Evolutionary conservation across 176 grass and related monocot genomes (phyloP), one percentile per base, ranked within the genome.

Genomic region (Phyllostachys edulis): DNA sequence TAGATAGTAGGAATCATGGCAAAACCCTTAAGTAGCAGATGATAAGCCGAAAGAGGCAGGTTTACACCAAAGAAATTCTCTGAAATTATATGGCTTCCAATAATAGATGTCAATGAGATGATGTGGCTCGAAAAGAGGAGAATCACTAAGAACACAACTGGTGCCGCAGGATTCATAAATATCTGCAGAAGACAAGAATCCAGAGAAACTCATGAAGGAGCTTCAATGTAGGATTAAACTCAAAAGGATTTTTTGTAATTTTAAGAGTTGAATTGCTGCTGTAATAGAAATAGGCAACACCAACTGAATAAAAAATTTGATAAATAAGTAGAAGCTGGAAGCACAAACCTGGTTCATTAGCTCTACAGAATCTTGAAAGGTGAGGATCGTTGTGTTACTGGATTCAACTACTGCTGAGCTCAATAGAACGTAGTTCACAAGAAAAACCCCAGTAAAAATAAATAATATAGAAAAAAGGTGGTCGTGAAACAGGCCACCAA

Each of bases 61-160:
- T 93, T 90, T 32, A 88, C 4, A 32, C 92, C 90, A 81, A 97
- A 93, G 17, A 94, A 86, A 75, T 89, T 69, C 50, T 87, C 51
- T 46, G 79, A 71, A 52, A 97, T 86, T 24, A 78, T 29, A 44
- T 88, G 69, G 46, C 90, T 90, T 47, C 89, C 76, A n/a, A 89
- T 88, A 42, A 88, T 91, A 9, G 69, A 91, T 69, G 92, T 91
- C 77, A 94, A 78, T 47, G 87, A 85, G 47, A 88, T 84, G 75
- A 92, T 67, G 81, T 97, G 92, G 67, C 92, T 88, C 24, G 95
- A 94, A 50, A 93, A 93, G n/a, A 97, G 66, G 46, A 97, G 88
- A 67, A 97, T 63, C 77, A 90, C 91, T 59, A 94, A 77, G 49
- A 94, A 88, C 46, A 92, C 57, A 60, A 91, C 50, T 27, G 95